Evolutionary conservation across 768 basidiomycete genomes (phyloP), one percentile per base, ranked within the genome.

Genomic region (Tricholoma sp.): DNA sequence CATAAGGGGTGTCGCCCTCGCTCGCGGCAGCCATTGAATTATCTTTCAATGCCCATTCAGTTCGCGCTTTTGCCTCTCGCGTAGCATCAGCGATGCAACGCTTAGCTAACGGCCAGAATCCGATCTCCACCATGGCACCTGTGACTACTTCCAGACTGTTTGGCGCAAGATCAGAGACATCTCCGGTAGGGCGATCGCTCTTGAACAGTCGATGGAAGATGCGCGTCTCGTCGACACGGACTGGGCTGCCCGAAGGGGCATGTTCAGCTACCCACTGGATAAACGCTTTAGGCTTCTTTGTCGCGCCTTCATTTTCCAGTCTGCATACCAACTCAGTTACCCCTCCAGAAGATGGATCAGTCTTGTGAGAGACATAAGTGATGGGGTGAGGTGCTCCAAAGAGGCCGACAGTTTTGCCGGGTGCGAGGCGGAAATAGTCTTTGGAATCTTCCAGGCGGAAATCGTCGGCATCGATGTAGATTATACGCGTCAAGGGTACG

Each of bases 241-340:
- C 89, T 14, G 95, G 93, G 63, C 89, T 91, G 6, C 86, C 84
- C 1, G 89, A 86, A 19, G 83, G 73, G 6, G 78, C 71, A 68
- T 94, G 89, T 67, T 91, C 88, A 22, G 91, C 93, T 12, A 99
- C 92, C 96, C 96, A 99, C 67, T 98, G 96, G 64, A 98, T 93
- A 72, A 85, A 98, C 29, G 93, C 85, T 68, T 96, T 98, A 11
- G 91, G 89, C 71, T 96, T 98, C 71, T 82, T 84, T 14, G 74
- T 66, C 14, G 75, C 66, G 9, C 81, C 83, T 37, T 79, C 80
- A 57, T 91, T 83, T 69, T 98, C 94, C 31, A 94, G 73, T 53
- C 77, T 80, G 70, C 88, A 91, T 51, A 88, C 70, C 53, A 99
- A 81, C 70, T 96, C 94, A 4, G 77, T 77, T 5, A 97, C 88